phyloP scores from a whole-genome alignment of 2,329 filamentous ascomycete species.

The Sclerotinia subarctica region DNA sequence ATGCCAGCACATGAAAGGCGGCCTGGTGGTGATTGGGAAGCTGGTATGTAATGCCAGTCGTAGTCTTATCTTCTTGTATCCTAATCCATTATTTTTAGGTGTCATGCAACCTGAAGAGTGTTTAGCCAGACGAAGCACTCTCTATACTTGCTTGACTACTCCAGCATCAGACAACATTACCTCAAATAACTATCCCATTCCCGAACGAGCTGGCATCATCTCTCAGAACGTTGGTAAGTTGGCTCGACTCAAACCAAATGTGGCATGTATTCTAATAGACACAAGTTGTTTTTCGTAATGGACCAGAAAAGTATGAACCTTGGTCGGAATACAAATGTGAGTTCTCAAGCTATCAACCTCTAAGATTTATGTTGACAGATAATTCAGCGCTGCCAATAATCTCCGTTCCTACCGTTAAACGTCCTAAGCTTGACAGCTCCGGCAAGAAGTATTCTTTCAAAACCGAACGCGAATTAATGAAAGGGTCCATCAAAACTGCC shows the following conservation, averaged over 20 bases:
- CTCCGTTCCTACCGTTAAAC: slow-evolving; percentile 67
- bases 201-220: slow-evolving; percentile 65
- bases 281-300: slow-evolving; percentile 65
- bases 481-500: slow-evolving; percentile 68
- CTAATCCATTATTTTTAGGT: slow-evolving; percentile 39
- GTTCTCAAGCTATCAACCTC: slow-evolving; percentile 1
- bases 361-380: not conserved
- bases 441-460: slow-evolving; percentile 69
- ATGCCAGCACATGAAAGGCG: slow-evolving; percentile 67
- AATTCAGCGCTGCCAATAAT: slow-evolving; percentile 60
- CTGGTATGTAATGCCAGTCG: slow-evolving; percentile 40
- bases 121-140: slow-evolving; percentile 69
- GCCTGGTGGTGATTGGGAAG: slow-evolving; percentile 79
- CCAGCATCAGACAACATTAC: slow-evolving; percentile 51
- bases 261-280: not conserved
- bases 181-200: slow-evolving; percentile 65
- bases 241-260: not conserved
- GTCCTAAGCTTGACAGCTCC: slow-evolving; percentile 68
- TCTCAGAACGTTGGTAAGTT: slow-evolving; percentile 62
- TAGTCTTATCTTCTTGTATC: not conserved
- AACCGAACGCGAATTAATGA: slow-evolving; percentile 67
- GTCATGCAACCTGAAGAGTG: slow-evolving; percentile 66
- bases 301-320: slow-evolving; percentile 61
- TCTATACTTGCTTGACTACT: slow-evolving; percentile 64
- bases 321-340: slow-evolving; percentile 49